These are phyloP conservation scores for Multifurca ochricompacta DNA, from an alignment of 768 basidiomycete species.

Conservation along the genomic window DNA sequence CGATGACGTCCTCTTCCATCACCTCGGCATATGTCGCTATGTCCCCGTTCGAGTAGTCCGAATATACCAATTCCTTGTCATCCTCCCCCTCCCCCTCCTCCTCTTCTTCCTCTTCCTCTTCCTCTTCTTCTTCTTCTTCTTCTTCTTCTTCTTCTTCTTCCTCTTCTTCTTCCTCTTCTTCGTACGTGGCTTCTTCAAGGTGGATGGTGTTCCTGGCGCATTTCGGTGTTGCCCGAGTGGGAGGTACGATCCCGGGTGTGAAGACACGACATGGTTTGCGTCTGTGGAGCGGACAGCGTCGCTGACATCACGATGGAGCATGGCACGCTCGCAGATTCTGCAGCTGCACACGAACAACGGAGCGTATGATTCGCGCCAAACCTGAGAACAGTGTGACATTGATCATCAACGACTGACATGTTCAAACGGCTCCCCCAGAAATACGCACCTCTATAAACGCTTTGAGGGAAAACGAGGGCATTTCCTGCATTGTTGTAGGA, in stretches of 20 bases:
- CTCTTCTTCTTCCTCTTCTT: conserved; percentile 30
- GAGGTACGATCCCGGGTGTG: conserved; percentile 22
- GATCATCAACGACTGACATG: background rate
- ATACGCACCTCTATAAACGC: conserved; percentile 47
- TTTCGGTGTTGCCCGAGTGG: conserved; percentile 6
- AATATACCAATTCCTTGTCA: conserved; percentile 24
- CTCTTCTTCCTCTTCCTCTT: conserved; percentile 32
- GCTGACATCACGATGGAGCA: conserved; percentile 41
- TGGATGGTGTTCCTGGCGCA: conserved; percentile 21
- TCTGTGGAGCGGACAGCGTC: conserved; percentile 25
- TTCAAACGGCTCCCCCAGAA: background rate
- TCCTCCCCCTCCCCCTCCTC: conserved; percentile 32
- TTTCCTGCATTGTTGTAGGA: conserved; percentile 52
- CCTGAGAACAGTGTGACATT: conserved; percentile 31
- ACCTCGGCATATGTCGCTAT: conserved; percentile 16
- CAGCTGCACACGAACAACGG: conserved; percentile 68
- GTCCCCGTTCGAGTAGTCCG: conserved; percentile 14
- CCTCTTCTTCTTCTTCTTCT: conserved; percentile 31
- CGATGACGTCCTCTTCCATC: conserved; percentile 23
- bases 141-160: conserved; percentile 32
- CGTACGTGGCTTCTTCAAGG: conserved; percentile 22
- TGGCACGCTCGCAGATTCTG: conserved; percentile 64
- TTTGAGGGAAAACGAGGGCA: conserved; percentile 29
- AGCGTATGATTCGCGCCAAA: conserved; percentile 67
- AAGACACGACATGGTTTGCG: conserved; percentile 23